Percentiles rank a stretch among this genome's conserved stretches.
These are phyloP conservation scores for Nidula microcarpa DNA, from an alignment of 768 basidiomycete genomes.

Conservation along the genomic window DNA sequence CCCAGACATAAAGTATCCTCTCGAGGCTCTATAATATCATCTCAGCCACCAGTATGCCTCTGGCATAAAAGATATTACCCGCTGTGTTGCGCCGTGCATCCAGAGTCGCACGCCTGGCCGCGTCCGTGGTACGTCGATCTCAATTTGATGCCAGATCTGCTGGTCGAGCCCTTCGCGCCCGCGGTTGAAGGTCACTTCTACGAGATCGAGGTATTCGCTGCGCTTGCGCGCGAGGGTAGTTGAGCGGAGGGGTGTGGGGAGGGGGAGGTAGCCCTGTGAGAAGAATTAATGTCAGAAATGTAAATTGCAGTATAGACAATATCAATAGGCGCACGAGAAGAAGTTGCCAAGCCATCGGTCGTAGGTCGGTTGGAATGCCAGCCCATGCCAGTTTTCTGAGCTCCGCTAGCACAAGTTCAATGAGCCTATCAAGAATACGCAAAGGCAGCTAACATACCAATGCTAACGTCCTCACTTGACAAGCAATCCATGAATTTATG, in stretches of 20 bases:
- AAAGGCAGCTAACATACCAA: conserved; percentile 48
- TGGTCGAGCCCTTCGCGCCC: conserved; percentile 87
- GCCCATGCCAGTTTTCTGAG: conserved; percentile 93
- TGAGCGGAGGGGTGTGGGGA: conserved; percentile 72
- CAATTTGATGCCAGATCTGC: conserved; percentile 99
- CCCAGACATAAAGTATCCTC: conserved; percentile 97
- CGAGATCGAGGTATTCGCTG: conserved; percentile 86
- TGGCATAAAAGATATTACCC: conserved; percentile 45
- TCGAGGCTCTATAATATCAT: conserved; percentile 70
- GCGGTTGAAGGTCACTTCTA: conserved; percentile 84
- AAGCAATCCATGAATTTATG: conserved; percentile 83
- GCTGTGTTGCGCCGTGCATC: conserved; percentile 87
- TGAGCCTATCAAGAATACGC: background rate
- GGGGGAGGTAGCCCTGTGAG: conserved; percentile 84
- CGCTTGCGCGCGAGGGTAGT: conserved; percentile 85
- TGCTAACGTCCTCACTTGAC: conserved; percentile 72
- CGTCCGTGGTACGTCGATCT: conserved; percentile 96
- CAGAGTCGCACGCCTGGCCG: conserved; percentile 88
- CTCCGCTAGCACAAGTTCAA: conserved; percentile 47
- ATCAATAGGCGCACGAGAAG: conserved; percentile 61
- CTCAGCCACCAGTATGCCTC: conserved; percentile 6
- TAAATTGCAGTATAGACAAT: conserved; percentile 3
- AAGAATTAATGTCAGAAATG: conserved; percentile 5
- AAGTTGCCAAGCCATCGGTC: conserved; percentile 93
- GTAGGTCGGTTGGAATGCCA: conserved; percentile 83